Base-by-base conservation (phyloP, 1,139 yeast species). In the Debaryomycetaceae sp. region DNA sequence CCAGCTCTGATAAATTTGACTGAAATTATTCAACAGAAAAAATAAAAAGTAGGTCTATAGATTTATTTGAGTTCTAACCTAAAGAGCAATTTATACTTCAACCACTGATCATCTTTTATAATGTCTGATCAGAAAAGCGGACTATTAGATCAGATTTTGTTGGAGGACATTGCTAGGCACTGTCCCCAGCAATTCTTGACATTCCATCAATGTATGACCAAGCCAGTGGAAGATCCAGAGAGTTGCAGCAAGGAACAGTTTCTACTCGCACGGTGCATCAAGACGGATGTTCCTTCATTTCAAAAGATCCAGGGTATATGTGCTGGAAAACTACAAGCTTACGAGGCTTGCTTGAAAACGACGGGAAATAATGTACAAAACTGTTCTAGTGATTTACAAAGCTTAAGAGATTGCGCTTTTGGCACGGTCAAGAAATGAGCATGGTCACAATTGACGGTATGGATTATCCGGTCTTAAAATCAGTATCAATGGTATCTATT, bases 101-200 rank as follows among this genome's bases (percentile, higher is more conserved):
- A 14, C 17, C 37, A 35, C 13, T 3, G 9, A 14, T 14, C 17
- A 34, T n/a, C 7, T 8, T 36, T 11, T 4, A 36, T 20, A 36
- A 45, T 45, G 48, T 36, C 44, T 9, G 24, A 36, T 24, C 37
- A 39, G 23, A 42, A 45, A 47, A 54, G 63, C 40, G 65, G 66
- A 29, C 51, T 58, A 20, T 56, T 66, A 23, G 71, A 66, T 46
- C 69, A 65, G 46, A 59, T 66, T 20, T 54, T 66, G 34, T 54
- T 66, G 36, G 71, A 66, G 40, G 71, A 66, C 39, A 82, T 84
- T 41, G 87, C 89, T 13, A 70, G 78, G 44, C 66, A 71, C 53
- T 84, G 91, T 58, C 89, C 90, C 0, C 80, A 76, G 49, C 77
- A 78, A 55, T 83, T 84, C 53, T 63, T 84, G 43, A 75, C 74